Evolutionary conservation across 495 filamentous ascomycete species (phyloP), one percentile per base, ranked within the genome.

Genomic region (Xylaria venustula): DNA sequence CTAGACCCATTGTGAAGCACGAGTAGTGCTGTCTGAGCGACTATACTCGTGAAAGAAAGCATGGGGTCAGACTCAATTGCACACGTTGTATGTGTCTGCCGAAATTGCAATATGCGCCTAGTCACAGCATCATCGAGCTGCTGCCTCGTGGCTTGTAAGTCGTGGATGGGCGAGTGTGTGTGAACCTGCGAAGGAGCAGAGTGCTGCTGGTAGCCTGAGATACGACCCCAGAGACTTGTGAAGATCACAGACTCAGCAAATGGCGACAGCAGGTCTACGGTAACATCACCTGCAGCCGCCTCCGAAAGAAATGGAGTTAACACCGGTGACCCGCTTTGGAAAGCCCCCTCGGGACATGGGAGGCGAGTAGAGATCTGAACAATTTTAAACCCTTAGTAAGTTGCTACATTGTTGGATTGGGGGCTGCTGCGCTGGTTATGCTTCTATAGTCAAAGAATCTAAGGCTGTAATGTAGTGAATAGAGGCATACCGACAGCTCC

Each of bases 211-310:
- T 64, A 56, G 1, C 42, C 22, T 28, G 54, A 47, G 15, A 54
- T 45, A 12, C 61, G 61, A 4, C 61, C 61, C 32, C 54, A 64
- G 12, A 64, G 32, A 1, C 54, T 64, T n/a, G 61, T 50, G 6
- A 59, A 40, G 17, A 64, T 53, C 17, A 64, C 37, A 20, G 47
- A 64, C 34, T 64, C 55, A 12, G 61, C 48, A 22, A 64, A 64
- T 4, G 61, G 40, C 5, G 61, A 64, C 3, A 58, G 40, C 5
- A 51, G 20, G 25, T 17, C 55, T 34, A 34, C 30, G 1, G 40
- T 50, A 15, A 47, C 48, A 7, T 25, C 42, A 22, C 45, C 42
- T 5, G 49, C 59, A 5, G 59, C 17, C 7, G 41, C 48, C 17
- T 60, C 61, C 9, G 54, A 51, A 17, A 64, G 55, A 14, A 64